Conservation (phyloP, 306 rosid species). For the Cotoneaster glaucophyllus region DNA sequence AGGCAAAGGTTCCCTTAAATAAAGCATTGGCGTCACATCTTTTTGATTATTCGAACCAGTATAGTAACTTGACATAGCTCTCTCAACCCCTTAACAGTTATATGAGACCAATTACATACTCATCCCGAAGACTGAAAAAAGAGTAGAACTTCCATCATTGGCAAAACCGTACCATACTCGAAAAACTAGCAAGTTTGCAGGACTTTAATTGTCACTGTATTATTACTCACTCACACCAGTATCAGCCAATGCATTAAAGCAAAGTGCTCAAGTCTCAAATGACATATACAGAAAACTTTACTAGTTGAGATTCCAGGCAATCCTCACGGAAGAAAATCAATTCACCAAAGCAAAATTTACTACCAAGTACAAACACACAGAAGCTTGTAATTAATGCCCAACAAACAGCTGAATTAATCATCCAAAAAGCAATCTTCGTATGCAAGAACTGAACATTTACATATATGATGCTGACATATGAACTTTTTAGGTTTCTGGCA, state of each 20-base stretch:
- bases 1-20: constrained; percentile 49
- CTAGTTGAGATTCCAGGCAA: neutral
- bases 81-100: constrained; percentile 20
- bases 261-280: neutral
- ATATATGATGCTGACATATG: neutral
- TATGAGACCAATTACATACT: constrained; percentile 5
- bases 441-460: neutral
- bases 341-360: neutral
- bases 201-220: neutral
- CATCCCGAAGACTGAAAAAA: constrained; percentile 10
- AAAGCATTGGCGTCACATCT: constrained; percentile 40
- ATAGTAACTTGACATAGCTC: constrained; percentile 53
- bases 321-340: constrained; percentile 6
- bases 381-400: neutral
- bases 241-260: neutral
- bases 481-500: neutral
- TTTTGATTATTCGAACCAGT: constrained; percentile 42
- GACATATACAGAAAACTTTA: neutral
- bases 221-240: neutral
- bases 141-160: neutral
- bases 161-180: neutral
- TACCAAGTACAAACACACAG: neutral
- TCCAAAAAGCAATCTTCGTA: neutral
- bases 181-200: neutral
- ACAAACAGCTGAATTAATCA: neutral